These are phyloP conservation scores for Ascoidea rubescens DNA, from an alignment of 805 yeast genomes.

Conservation along the genomic window DNA sequence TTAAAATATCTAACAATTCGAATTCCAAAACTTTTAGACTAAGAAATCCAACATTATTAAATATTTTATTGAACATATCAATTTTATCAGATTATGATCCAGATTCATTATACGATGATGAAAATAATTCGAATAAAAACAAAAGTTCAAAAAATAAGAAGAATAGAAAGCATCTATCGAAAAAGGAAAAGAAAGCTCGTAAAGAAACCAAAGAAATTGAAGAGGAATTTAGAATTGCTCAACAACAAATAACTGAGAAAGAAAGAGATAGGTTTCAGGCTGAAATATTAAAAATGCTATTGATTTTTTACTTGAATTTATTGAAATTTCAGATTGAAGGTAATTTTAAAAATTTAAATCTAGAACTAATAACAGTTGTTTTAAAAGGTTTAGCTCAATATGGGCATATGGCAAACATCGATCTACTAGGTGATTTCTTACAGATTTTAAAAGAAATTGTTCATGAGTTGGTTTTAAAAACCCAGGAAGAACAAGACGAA, in stretches of 20 bases:
- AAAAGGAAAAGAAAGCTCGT: slow-evolving; percentile 74
- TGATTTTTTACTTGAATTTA: slow-evolving; percentile 66
- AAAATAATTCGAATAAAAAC: slow-evolving; percentile 18
- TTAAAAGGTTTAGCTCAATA: slow-evolving; percentile 83
- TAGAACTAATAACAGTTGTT: slow-evolving; percentile 67
- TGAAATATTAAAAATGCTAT: slow-evolving; percentile 59
- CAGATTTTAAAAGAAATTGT: slow-evolving; percentile 81
- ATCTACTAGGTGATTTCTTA: slow-evolving; percentile 81
- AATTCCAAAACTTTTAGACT: background rate
- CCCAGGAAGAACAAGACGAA: no score
- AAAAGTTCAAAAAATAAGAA: slow-evolving; percentile 57
- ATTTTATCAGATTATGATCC: slow-evolving; percentile 65
- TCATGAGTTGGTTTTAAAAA: slow-evolving; percentile 27
- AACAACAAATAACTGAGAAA: slow-evolving; percentile 73
- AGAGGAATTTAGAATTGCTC: slow-evolving; percentile 79
- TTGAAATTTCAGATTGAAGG: slow-evolving; percentile 17
- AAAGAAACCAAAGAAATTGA: slow-evolving; percentile 82
- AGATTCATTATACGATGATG: slow-evolving; percentile 30
- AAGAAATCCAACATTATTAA: slow-evolving; percentile 24
- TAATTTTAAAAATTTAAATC: slow-evolving; percentile 32
- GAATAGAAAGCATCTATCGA: slow-evolving; percentile 84
- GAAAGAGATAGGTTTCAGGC: slow-evolving; percentile 80
- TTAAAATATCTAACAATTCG: slow-evolving; percentile 25
- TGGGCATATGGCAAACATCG: slow-evolving; percentile 88
- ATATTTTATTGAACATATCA: slow-evolving; percentile 53